A percentile compares a stretch with the other conserved stretches of the same genome.
phyloP scores from a whole-genome alignment of 2,329 filamentous ascomycete species.

The Dactylonectria estremocensis region DNA sequence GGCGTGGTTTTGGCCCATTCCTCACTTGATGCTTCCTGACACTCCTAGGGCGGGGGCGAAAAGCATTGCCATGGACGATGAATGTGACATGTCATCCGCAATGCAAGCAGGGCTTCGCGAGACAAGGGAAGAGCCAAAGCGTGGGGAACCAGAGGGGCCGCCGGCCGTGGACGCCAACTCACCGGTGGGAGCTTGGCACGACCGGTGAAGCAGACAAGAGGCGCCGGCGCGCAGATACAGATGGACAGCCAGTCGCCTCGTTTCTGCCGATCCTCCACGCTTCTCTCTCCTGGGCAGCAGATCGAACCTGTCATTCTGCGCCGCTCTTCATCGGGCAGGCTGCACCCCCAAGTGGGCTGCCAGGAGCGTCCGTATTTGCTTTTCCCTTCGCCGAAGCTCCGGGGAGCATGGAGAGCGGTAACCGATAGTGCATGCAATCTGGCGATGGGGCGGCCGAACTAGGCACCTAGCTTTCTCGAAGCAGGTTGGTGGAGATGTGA shows the following conservation, averaged over 20 bases:
- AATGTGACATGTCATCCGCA: constrained; percentile 3
- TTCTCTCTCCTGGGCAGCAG: neutral
- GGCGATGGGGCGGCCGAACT: neutral
- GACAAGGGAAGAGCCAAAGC: constrained; percentile 18
- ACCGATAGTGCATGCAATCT: neutral
- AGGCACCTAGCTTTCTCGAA: neutral
- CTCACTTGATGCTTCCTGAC: constrained; percentile 20
- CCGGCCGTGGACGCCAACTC: constrained; percentile 7
- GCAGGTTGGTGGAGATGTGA: neutral
- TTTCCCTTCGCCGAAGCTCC: neutral
- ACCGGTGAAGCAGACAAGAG: constrained; percentile 13
- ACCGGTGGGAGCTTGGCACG: constrained; percentile 19
- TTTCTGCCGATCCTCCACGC: neutral
- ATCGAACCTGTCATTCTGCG: neutral
- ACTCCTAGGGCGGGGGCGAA: neutral
- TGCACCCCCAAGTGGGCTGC: neutral
- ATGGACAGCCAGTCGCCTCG: neutral
- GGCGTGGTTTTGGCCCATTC: constrained; percentile 3
- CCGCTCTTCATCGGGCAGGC: neutral
- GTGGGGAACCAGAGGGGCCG: neutral
- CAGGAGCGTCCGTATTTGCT: neutral
- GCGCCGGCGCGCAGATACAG: neutral
- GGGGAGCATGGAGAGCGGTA: neutral
- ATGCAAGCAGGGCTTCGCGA: constrained; percentile 41
- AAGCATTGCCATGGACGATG: neutral